Percentiles rank a stretch among this genome's conserved stretches.
phyloP scores from a whole-genome alignment of 1,284 basidiomycete genomes.

The Boletus semigastroideus region DNA sequence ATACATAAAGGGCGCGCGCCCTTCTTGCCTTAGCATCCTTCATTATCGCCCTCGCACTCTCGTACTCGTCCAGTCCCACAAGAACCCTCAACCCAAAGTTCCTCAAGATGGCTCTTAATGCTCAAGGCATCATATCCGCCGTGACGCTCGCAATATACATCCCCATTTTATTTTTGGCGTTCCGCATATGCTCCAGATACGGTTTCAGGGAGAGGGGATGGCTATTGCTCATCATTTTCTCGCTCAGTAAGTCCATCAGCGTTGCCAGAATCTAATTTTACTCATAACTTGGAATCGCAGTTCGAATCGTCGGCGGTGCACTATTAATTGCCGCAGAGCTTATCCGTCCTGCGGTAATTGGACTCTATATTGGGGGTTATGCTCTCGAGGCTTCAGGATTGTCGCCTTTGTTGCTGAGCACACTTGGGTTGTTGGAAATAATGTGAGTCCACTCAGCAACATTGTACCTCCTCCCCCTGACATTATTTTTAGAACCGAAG shows the following conservation, averaged over 20 bases:
- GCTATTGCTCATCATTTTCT: slow-evolving; percentile 57
- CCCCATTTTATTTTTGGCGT: slow-evolving; percentile 47
- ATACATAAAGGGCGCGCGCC: slow-evolving; percentile 23
- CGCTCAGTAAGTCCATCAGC: slow-evolving; percentile 39
- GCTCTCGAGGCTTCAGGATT: slow-evolving; percentile 57
- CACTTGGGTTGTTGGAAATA: slow-evolving; percentile 58
- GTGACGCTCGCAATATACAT: slow-evolving; percentile 55
- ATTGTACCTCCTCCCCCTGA: background rate
- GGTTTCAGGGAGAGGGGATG: slow-evolving; percentile 59
- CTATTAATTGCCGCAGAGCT: slow-evolving; percentile 54
- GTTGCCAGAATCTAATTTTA: background rate
- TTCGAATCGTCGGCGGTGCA: slow-evolving; percentile 55
- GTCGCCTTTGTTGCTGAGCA: slow-evolving; percentile 51
- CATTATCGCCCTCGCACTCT: slow-evolving; percentile 3
- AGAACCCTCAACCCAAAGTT: background rate
- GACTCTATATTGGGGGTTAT: slow-evolving; percentile 49
- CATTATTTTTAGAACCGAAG: slow-evolving; percentile 24
- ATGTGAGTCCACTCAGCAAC: slow-evolving; percentile 43
- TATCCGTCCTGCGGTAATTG: slow-evolving; percentile 35
- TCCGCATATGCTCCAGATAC: slow-evolving; percentile 48
- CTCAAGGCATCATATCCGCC: slow-evolving; percentile 53
- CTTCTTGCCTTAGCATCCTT: background rate
- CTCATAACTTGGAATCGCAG: slow-evolving; percentile 34
- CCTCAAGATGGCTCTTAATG: slow-evolving; percentile 37
- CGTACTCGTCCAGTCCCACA: background rate